Conservation (phyloP, 345 rosid species). For the Gossypium rotundifolium region DNA sequence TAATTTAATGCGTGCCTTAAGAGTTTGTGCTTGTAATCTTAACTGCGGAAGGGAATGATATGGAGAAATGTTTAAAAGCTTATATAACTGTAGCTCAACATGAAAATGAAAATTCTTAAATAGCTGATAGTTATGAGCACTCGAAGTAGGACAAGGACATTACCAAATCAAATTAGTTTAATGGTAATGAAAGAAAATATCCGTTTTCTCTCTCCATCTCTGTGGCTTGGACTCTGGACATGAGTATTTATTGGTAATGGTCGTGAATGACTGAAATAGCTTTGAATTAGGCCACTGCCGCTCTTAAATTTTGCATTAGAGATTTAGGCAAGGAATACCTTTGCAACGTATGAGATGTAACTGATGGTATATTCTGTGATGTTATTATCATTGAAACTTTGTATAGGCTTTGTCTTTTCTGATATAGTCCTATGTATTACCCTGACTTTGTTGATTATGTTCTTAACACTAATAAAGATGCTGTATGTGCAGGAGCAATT, state of each 20-base stretch:
- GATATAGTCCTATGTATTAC: neutral
- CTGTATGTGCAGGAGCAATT: conserved; percentile 61
- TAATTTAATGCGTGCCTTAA: neutral
- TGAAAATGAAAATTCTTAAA: neutral
- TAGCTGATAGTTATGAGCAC: neutral
- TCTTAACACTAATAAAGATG: conserved; percentile 1
- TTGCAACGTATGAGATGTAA: neutral
- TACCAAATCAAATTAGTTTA: neutral
- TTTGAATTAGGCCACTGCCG: neutral
- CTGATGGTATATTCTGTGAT: neutral
- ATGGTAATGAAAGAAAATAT: neutral
- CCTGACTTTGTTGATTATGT: conserved; percentile 1
- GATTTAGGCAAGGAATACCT: neutral
- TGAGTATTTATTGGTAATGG: neutral
- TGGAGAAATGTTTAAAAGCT: neutral
- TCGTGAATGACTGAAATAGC: neutral
- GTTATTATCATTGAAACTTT: neutral
- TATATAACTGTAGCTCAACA: neutral
- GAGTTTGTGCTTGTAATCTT: neutral
- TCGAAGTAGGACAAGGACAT: neutral
- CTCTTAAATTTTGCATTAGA: neutral
- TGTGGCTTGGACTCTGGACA: neutral
- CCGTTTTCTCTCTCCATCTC: neutral
- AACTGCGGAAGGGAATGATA: neutral
- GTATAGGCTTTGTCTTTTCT: neutral